phyloP scores from a whole-genome alignment of 1,284 basidiomycete species.

The Cystobasidium slooffiae region DNA sequence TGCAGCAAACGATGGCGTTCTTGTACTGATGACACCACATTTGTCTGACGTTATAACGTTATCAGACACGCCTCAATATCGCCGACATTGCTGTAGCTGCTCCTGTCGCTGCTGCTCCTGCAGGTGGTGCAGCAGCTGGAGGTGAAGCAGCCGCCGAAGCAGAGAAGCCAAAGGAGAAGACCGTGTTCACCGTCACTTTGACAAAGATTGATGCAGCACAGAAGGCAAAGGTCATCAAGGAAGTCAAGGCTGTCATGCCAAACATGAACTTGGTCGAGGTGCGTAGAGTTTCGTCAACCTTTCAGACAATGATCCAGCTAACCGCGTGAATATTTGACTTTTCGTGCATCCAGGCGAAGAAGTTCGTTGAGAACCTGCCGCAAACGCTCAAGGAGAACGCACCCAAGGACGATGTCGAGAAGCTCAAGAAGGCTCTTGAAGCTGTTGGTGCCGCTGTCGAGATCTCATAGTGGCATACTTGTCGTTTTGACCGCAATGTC shows the following conservation, averaged over 20 bases:
- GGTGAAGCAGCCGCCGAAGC: constrained; percentile 64
- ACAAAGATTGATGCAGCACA: constrained; percentile 86
- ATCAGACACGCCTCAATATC: constrained; percentile 88
- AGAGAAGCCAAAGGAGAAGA: constrained; percentile 99
- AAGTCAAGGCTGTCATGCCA: constrained; percentile 93
- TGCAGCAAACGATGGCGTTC: no score
- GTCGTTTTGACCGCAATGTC: neutral
- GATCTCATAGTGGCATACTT: constrained; percentile 47
- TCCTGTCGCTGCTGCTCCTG: constrained; percentile 59
- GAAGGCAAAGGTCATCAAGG: constrained; percentile 97
- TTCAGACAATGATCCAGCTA: neutral
- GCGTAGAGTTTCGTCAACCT: constrained; percentile 57
- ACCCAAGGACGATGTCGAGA: constrained; percentile 97
- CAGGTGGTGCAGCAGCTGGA: constrained; percentile 61
- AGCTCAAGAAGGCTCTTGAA: constrained; percentile 88
- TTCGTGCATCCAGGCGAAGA: constrained; percentile 77
- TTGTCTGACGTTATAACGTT: no score
- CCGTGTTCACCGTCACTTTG: constrained; percentile 91
- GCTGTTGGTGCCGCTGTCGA: constrained; percentile 85
- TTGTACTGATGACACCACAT: no score
- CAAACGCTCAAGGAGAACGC: constrained; percentile 94
- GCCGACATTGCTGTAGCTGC: constrained; percentile 95
- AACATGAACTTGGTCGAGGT: constrained; percentile 95
- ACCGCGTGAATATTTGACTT: neutral
- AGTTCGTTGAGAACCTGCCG: constrained; percentile 96